Percentiles rank a stretch among this genome's conserved stretches.
phyloP scores from a whole-genome alignment of 306 rosid genomes.

The Hippophae tibetana region DNA sequence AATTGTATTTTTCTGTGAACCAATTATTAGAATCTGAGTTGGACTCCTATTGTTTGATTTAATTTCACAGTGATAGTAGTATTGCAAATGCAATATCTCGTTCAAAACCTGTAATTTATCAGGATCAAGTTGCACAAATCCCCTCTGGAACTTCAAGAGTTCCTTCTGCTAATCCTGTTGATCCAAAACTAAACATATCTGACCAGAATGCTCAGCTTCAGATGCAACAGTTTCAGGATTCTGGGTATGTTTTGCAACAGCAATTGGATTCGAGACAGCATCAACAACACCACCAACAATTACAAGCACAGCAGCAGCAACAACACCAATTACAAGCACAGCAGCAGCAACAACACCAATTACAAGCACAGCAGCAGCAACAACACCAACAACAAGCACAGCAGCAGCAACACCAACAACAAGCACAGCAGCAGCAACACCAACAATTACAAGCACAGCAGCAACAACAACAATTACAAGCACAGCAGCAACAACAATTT shows the following conservation, averaged over 20 bases:
- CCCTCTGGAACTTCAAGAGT: constrained; percentile 51
- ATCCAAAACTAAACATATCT: constrained; percentile 45
- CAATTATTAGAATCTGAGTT: constrained; percentile 27
- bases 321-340: too few species aligned
- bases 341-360: too few species aligned
- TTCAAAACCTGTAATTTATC: constrained; percentile 56
- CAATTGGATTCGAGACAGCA: constrained; percentile 55
- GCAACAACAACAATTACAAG: constrained; percentile 39
- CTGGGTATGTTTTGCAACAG: constrained; percentile 60
- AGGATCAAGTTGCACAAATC: constrained; percentile 59
- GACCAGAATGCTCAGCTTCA: constrained; percentile 59
- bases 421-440: constrained; percentile 5
- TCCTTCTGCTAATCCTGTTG: constrained; percentile 38
- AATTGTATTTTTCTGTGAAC: background rate
- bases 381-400: too few species aligned
- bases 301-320: too few species aligned
- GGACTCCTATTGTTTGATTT: constrained; percentile 19
- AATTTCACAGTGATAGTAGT: constrained; percentile 67
- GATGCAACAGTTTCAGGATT: constrained; percentile 63
- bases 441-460: constrained; percentile 7
- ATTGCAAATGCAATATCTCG: constrained; percentile 57
- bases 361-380: too few species aligned
- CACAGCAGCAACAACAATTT: constrained; percentile 36
- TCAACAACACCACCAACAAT: constrained; percentile 5
- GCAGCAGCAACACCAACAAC: constrained; percentile 9